These are phyloP conservation scores for Mycocentrospora acerina DNA, from an alignment of 2,329 filamentous ascomycete species.

Conservation along the genomic window DNA sequence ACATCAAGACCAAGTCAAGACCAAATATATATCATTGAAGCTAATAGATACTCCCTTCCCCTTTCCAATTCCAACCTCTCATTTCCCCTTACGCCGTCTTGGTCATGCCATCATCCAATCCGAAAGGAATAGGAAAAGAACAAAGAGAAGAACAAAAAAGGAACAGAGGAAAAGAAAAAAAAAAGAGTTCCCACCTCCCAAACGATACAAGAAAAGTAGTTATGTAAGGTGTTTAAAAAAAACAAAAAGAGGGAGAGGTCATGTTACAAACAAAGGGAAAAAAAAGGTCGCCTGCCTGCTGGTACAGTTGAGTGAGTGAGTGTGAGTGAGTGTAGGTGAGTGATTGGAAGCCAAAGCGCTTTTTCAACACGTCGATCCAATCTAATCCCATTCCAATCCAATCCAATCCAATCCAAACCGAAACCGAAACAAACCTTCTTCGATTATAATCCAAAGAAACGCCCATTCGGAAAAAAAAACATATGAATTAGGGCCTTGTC, in stretches of 20 bases:
- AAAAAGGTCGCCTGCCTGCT: background rate
- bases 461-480: background rate
- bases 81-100: background rate
- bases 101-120: slow-evolving; percentile 3
- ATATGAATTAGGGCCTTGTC: background rate
- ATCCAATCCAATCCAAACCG: background rate
- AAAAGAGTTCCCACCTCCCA: too few relatives aligned
- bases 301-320: background rate
- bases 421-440: background rate
- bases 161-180: background rate
- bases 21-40: slow-evolving; percentile 41
- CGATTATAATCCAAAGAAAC: slow-evolving; percentile 1
- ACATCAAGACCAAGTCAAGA: slow-evolving; percentile 3
- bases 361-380: too few relatives aligned
- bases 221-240: slow-evolving; percentile 25
- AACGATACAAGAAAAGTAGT: too few relatives aligned
- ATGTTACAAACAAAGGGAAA: slow-evolving; percentile 5
- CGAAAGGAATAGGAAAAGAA: too few relatives aligned
- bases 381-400: background rate
- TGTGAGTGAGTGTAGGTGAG: too few relatives aligned
- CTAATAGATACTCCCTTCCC: slow-evolving; percentile 3
- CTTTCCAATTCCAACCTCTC: slow-evolving; percentile 4
- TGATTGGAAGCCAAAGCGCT: too few relatives aligned
- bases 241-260: slow-evolving; percentile 5
- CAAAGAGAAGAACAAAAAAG: slow-evolving; percentile 7